A percentile compares a stretch with the other conserved stretches of the same genome.
These are phyloP conservation scores for Hippophae rhamnoides DNA, from an alignment of 306 rosid genomes.

Conservation along the genomic window DNA sequence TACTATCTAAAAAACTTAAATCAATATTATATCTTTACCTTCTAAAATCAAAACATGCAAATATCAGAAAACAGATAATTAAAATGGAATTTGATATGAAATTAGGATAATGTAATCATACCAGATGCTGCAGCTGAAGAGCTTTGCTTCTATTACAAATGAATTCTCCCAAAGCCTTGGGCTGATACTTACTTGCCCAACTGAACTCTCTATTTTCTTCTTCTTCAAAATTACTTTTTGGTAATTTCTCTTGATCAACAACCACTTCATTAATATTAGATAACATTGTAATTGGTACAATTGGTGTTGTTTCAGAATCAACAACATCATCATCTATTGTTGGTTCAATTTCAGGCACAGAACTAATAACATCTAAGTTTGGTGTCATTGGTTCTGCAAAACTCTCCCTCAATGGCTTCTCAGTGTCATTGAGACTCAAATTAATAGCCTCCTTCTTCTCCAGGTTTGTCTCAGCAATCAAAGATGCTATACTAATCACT, in stretches of 20 bases:
- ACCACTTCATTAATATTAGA: background rate
- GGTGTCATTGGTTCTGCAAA: background rate
- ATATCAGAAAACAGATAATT: too few relatives aligned
- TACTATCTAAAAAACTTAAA: too few relatives aligned
- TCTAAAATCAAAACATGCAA: too few relatives aligned
- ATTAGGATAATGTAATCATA: background rate
- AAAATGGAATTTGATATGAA: too few relatives aligned
- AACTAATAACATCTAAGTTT: background rate
- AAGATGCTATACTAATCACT: background rate
- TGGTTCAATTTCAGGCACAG: background rate
- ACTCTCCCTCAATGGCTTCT: conserved; percentile 61
- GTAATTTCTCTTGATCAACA: background rate
- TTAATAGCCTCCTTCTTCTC: background rate
- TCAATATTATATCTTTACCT: too few relatives aligned
- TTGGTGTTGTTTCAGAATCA: background rate
- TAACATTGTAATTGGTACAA: background rate
- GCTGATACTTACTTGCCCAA: conserved; percentile 67
- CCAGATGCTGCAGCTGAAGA: conserved; percentile 38
- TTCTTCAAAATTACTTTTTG: background rate
- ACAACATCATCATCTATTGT: background rate
- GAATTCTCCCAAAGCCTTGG: conserved; percentile 48
- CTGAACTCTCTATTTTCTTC: conserved; percentile 16
- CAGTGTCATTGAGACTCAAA: conserved; percentile 5
- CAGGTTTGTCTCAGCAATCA: conserved; percentile 4
- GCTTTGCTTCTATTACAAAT: conserved; percentile 56